phyloP scores from a whole-genome alignment of 23 red algal genomes.

The Gracilariopsis chorda region DNA sequence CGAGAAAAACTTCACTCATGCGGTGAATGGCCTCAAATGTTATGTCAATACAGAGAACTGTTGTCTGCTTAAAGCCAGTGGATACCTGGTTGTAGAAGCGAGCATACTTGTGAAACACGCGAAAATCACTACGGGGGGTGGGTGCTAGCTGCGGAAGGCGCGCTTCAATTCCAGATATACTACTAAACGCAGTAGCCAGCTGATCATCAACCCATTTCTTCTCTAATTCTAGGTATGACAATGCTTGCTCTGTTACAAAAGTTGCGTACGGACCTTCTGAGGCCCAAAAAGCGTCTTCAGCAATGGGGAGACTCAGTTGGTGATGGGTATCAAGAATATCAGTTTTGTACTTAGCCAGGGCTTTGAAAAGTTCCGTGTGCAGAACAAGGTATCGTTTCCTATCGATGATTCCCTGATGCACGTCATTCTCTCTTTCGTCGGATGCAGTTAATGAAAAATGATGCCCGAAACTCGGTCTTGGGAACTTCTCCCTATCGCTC shows the following conservation, averaged over 20 bases:
- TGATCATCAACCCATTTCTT: slow-evolving; percentile 60
- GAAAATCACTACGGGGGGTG: slow-evolving; percentile 2
- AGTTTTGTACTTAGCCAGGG: not conserved
- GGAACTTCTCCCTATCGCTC: not conserved
- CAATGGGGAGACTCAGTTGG: not conserved
- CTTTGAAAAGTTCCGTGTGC: slow-evolving; percentile 25
- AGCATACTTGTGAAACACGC: slow-evolving; percentile 22
- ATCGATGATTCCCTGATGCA: not conserved
- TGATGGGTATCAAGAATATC: not conserved
- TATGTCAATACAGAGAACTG: slow-evolving; percentile 7
- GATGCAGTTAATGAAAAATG: not conserved
- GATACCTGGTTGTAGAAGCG: slow-evolving; percentile 22
- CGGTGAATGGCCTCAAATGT: slow-evolving; percentile 25
- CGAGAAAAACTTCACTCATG: not conserved
- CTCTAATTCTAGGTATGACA: not conserved
- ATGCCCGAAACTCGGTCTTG: not conserved
- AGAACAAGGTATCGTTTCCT: slow-evolving; percentile 10
- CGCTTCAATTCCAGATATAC: slow-evolving; percentile 38
- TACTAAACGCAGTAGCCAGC: slow-evolving; percentile 23
- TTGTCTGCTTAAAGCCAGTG: slow-evolving; percentile 13
- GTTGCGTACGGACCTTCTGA: not conserved
- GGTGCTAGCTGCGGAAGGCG: slow-evolving; percentile 10
- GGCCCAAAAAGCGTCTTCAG: not conserved
- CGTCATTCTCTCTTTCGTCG: not conserved
- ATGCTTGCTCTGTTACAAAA: not conserved